Percentiles rank a stretch among this genome's conserved stretches.
Conservation (phyloP, 352 stramenopile genomes). For the Phytophthora europaea region DNA sequence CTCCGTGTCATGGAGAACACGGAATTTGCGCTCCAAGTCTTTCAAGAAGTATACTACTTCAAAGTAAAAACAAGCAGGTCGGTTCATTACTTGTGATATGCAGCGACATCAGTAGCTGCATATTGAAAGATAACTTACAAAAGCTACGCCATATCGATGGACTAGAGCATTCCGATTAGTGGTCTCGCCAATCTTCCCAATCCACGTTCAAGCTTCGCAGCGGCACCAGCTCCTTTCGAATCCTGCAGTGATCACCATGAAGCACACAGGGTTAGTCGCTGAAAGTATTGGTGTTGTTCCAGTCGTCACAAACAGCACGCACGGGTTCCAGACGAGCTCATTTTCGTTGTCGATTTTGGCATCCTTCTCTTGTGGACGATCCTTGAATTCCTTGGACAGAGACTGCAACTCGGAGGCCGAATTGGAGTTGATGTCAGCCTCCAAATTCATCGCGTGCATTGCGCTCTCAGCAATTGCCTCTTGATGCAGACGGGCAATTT, state of each 20-base stretch:
- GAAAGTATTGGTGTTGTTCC: background rate
- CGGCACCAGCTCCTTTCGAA: conserved; percentile 81
- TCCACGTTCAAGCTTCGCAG: conserved; percentile 83
- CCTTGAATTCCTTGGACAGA: conserved; percentile 68
- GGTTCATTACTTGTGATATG: background rate
- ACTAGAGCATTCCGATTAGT: conserved; percentile 37
- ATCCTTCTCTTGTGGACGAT: conserved; percentile 64
- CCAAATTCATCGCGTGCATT: conserved; percentile 75
- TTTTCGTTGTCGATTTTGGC: conserved; percentile 69
- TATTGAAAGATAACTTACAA: conserved; percentile 9
- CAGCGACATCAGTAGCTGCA: background rate
- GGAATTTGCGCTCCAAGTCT: background rate
- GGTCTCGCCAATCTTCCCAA: conserved; percentile 87
- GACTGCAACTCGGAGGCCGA: conserved; percentile 63
- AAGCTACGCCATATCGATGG: background rate
- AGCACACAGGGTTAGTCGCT: background rate
- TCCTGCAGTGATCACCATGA: conserved; percentile 38
- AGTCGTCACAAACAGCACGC: conserved; percentile 33
- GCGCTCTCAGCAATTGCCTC: conserved; percentile 78
- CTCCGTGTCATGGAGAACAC: too few relatives aligned
- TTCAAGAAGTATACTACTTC: too few relatives aligned
- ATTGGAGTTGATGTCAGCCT: conserved; percentile 69
- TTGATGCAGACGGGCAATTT: conserved; percentile 77
- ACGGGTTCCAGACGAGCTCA: conserved; percentile 89
- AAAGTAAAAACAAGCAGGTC: background rate